A percentile compares a stretch with the other conserved stretches of the same genome.
Evolutionary conservation across 768 basidiomycete species (phyloP).

Genomic region (Lactifluus volemus): DNA sequence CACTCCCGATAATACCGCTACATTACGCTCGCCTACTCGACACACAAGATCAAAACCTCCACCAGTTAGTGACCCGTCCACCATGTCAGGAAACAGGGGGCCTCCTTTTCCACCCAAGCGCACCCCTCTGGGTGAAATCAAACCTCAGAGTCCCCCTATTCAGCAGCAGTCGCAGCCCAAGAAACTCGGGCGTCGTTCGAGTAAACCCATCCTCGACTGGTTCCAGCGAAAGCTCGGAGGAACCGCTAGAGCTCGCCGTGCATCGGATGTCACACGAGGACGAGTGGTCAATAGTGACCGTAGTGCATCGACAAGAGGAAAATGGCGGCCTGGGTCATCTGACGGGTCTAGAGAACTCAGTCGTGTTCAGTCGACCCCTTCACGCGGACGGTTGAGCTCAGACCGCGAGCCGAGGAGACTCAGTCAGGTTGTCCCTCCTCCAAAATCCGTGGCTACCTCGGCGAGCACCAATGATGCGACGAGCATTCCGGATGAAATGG

Average conservation of each 20-base stretch:
- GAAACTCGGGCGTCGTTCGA: conserved; percentile 58
- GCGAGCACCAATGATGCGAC: conserved; percentile 41
- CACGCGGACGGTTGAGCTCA: conserved; percentile 19
- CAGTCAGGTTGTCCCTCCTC: conserved; percentile 17
- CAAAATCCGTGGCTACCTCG: conserved; percentile 41
- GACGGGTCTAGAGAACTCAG: conserved; percentile 15
- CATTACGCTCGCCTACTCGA: not conserved
- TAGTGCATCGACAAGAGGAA: conserved; percentile 8
- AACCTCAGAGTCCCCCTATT: conserved; percentile 20
- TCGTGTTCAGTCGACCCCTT: conserved; percentile 20
- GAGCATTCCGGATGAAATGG: conserved; percentile 26
- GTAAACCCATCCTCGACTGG: conserved; percentile 86
- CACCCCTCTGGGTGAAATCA: conserved; percentile 19
- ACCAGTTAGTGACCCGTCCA: not conserved
- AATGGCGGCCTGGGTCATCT: conserved; percentile 17
- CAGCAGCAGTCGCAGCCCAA: conserved; percentile 37
- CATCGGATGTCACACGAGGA: conserved; percentile 25
- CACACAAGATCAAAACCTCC: not conserved
- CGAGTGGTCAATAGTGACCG: conserved; percentile 13
- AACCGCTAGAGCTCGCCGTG: conserved; percentile 48
- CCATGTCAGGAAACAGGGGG: conserved; percentile 11
- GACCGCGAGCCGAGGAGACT: conserved; percentile 19
- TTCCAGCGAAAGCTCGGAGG: conserved; percentile 81
- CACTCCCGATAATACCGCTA: not conserved
- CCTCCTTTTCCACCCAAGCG: conserved; percentile 3